Conservation (phyloP, 805 yeast species). For the Nakazawaea siamensis region DNA sequence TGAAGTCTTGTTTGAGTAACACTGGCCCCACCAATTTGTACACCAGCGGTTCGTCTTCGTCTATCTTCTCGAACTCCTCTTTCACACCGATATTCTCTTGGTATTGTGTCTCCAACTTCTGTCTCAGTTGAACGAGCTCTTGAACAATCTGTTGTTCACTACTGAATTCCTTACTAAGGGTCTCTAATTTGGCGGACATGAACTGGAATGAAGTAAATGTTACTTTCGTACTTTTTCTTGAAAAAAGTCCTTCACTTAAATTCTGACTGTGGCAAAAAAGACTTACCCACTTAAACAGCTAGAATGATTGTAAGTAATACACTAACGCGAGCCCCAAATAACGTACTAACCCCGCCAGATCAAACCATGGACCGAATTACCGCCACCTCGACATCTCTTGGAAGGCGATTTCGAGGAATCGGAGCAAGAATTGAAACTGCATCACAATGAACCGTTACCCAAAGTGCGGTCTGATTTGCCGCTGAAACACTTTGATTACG, state of each 20-base stretch:
- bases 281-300: no score
- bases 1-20: conserved; percentile 77
- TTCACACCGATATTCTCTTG: conserved; percentile 91
- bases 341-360: conserved; percentile 21
- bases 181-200: conserved; percentile 14
- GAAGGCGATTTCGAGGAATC: conserved; percentile 24
- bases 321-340: neutral
- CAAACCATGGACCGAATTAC: conserved; percentile 38
- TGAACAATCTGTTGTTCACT: conserved; percentile 22
- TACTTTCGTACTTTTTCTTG: no score
- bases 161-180: conserved; percentile 16
- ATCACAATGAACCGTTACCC: no score
- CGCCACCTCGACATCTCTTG: conserved; percentile 38
- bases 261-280: no score
- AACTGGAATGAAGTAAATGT: neutral
- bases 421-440: conserved; percentile 7
- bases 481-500: conserved; percentile 17
- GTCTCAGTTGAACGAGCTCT: conserved; percentile 63
- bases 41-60: conserved; percentile 61
- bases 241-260: no score
- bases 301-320: conserved; percentile 10
- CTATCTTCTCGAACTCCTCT: conserved; percentile 55
- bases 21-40: conserved; percentile 92
- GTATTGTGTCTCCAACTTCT: conserved; percentile 83
- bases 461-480: no score